Evolutionary conservation across 768 basidiomycete genomes (phyloP).

Genomic region (Mycena indigotica): DNA sequence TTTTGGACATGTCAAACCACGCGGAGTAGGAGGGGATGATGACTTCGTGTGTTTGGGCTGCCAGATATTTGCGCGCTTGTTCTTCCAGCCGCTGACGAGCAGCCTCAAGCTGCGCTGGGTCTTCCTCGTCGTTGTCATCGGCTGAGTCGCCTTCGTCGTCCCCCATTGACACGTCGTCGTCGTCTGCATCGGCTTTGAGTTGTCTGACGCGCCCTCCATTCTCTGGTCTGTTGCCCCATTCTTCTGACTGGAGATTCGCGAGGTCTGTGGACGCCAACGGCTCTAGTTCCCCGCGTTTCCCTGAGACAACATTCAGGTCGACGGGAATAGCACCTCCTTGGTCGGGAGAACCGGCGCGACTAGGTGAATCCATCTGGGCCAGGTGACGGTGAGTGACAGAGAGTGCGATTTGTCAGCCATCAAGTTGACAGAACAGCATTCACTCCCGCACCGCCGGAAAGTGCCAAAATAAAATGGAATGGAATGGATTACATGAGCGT

Average conservation of each 20-base stretch:
- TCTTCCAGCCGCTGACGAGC: conserved; percentile 79
- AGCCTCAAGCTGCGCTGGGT: conserved; percentile 80
- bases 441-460: no score
- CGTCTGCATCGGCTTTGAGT: conserved; percentile 54
- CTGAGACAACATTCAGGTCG: conserved; percentile 76
- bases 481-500: no score
- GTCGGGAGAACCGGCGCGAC: conserved; percentile 18
- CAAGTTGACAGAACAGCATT: no score
- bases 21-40: conserved; percentile 96
- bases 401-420: no score
- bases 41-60: conserved; percentile 95
- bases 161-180: conserved; percentile 81
- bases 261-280: conserved; percentile 80
- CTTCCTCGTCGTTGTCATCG: conserved; percentile 84
- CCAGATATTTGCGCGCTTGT: conserved; percentile 91
- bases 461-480: no score
- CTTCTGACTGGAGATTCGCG: conserved; percentile 65
- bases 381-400: not conserved
- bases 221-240: conserved; percentile 41
- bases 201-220: conserved; percentile 46
- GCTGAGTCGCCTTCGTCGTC: conserved; percentile 79
- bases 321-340: conserved; percentile 70
- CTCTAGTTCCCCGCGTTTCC: conserved; percentile 88
- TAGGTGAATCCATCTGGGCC: not conserved
- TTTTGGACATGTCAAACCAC: conserved; percentile 96